Evolutionary conservation across 768 basidiomycete species (phyloP), one percentile per base, ranked within the genome.

Genomic region (Dentipellis sp.): DNA sequence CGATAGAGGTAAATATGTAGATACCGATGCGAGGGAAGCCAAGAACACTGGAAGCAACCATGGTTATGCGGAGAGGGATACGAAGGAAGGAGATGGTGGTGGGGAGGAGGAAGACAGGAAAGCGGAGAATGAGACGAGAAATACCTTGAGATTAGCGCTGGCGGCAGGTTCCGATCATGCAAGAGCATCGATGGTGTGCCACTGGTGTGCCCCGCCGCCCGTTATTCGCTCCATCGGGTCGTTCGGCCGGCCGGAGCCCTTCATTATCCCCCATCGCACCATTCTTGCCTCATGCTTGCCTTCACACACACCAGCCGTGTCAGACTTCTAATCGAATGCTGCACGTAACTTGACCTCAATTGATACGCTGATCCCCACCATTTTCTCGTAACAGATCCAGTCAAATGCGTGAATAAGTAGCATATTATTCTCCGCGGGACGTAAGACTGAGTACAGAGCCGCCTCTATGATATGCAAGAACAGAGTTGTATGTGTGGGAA

Each of bases 1-100:
- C 52, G 56, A 51, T 6, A 6, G 42, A 45, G 48, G 36, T 10
- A 12, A 48, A 38, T 14, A 42, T 50, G 50, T 40, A 69, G 72
- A 55, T 63, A 83, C 89, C 92, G 72, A 94, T 93, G 67, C 93
- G 87, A 66, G 93, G 93, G 75, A 91, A 94, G 65, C 93, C 93
- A 65, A 94, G 83, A 63, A 94, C 88, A 67, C 88, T 87, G 59
- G 90, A 92, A 48, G 71, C 67, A 58, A 92, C 89, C 88, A 92
- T 86, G 66, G 65, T 77, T 49, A 69, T 19, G 37, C 38, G 55
- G 21, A 54, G 38, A 35, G 62, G 39, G 34, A 23, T 17, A 10
- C 53, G 55, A 57, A 58, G 63, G 63, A 60, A 56, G 49, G 49
- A 58, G 50, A 61, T 50, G 50, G 52, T 53, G 49, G 56, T 29